Evolutionary conservation across 495 filamentous ascomycete species (phyloP), one percentile per base, ranked within the genome.

Genomic region (Xylaria venustula): DNA sequence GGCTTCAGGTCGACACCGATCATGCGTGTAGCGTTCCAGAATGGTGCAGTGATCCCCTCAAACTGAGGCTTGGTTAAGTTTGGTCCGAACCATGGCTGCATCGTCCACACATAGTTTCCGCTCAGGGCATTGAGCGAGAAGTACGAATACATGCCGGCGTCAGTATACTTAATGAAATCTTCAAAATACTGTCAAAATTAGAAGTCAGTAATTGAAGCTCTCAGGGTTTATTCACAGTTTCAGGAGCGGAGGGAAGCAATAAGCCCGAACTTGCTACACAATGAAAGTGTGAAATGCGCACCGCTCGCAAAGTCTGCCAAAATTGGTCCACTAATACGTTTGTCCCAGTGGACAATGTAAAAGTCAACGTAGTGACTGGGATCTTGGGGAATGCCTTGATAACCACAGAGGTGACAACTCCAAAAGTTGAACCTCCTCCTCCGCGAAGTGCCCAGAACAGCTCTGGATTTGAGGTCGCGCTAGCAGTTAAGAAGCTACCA

Each of bases 391-490:
- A 73, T 6, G 78, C 79, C 56, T 75, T 78, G 48, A 83, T 67
- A 6, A 75, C 75, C 58, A 83, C 68, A 1, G 81, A 84, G 25
- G 75, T 78, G 5, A 88, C 84, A 2, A 87, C 81, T 0, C 83
- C 86, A 53, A 80, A 88, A 11, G 84, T 86, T 59, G 69, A 71
- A 1, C 84, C 83, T n/a, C 78, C 84, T 20, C 84, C 86, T 11
- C 86, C 87, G 50, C 80, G 77, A 1, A 88, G 73, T 20, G 87
- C 87, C 86, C 82, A 89, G 76, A 85, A 90, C 2, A 88, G 77
- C 25, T 89, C 87, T 0, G 81, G 69, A 44, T 88, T 75, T 4
- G 71, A 71, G 19, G 67, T 69, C 30, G 78, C 69, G 34, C 75
- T 80, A 1, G 80, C 84, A 0, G 79, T 87, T 15, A 85, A 75